A percentile compares a stretch with the other conserved stretches of the same genome.
These are phyloP conservation scores for Abelmoschus esculentus DNA, from an alignment of 345 rosid species.

Conservation along the genomic window DNA sequence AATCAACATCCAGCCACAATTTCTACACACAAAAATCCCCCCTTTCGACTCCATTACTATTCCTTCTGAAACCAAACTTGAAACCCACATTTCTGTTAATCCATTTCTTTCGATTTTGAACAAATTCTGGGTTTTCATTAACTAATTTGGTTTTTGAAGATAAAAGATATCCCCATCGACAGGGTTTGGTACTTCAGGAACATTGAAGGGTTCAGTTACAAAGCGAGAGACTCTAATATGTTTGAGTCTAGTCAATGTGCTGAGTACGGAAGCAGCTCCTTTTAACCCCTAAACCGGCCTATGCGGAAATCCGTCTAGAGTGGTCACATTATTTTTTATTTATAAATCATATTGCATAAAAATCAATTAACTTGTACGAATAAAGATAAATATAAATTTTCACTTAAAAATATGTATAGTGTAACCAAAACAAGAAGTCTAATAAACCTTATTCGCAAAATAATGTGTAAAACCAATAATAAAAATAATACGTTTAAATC, in stretches of 20 bases:
- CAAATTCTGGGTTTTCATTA: conserved; percentile 18
- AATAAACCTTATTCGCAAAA: no score
- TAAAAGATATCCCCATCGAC: conserved; percentile 16
- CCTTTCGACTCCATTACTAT: conserved; percentile 20
- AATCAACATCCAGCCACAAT: conserved; percentile 47
- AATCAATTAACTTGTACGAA: no score
- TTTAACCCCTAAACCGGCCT: no score
- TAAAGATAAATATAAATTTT: no score
- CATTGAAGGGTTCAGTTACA: conserved; percentile 22
- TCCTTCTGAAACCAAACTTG: conserved; percentile 26
- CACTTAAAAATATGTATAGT: no score
- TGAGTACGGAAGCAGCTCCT: conserved; percentile 25
- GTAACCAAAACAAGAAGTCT: no score
- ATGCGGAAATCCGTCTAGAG: no score
- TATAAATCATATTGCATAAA: no score
- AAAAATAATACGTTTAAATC: no score
- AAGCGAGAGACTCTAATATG: conserved; percentile 33
- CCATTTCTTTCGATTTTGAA: conserved; percentile 5
- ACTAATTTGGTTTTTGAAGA: conserved; percentile 14
- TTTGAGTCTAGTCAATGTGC: conserved; percentile 29
- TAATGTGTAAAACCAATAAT: no score
- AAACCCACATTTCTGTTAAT: conserved; percentile 25
- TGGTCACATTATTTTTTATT: no score
- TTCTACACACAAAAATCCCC: conserved; percentile 25
- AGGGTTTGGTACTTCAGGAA: conserved; percentile 20